Conservation (phyloP, 1,139 yeast species). For the Candida freyschussii region DNA sequence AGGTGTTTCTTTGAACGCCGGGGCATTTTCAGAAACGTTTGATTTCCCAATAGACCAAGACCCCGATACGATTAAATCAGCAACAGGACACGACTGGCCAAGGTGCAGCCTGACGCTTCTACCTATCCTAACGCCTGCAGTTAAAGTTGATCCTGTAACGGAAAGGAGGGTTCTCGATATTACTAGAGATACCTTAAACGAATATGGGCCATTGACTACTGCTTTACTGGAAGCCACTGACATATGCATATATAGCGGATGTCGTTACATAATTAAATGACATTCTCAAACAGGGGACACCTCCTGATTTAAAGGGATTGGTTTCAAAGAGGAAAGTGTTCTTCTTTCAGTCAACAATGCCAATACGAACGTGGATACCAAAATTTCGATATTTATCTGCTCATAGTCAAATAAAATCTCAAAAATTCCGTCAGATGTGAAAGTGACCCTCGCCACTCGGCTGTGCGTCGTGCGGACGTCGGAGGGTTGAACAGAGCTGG, state of each 20-base stretch:
- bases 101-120: conserved; percentile 32
- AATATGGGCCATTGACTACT: conserved; percentile 18
- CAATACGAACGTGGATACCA: conserved; percentile 21
- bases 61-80: conserved; percentile 23
- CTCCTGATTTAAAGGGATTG: too few relatives aligned
- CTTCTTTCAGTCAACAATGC: conserved; percentile 13
- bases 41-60: conserved; percentile 19
- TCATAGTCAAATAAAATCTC: conserved; percentile 17
- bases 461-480: conserved; percentile 9
- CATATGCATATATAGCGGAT: conserved; percentile 19
- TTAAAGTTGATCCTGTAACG: conserved; percentile 33
- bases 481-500: neutral
- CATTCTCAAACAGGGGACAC: neutral
- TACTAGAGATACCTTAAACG: conserved; percentile 21
- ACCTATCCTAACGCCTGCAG: conserved; percentile 32
- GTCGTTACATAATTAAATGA: conserved; percentile 12
- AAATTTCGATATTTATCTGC: conserved; percentile 20
- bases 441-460: conserved; percentile 17
- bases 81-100: conserved; percentile 30
- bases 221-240: conserved; percentile 11
- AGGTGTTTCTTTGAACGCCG: conserved; percentile 24
- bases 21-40: conserved; percentile 30
- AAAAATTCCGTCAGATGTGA: conserved; percentile 11
- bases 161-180: conserved; percentile 31
- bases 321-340: conserved; percentile 1